Evolutionary conservation across 805 yeast species (phyloP), one percentile per base, ranked within the genome.

Genomic region (Ogataea salicorniae): DNA sequence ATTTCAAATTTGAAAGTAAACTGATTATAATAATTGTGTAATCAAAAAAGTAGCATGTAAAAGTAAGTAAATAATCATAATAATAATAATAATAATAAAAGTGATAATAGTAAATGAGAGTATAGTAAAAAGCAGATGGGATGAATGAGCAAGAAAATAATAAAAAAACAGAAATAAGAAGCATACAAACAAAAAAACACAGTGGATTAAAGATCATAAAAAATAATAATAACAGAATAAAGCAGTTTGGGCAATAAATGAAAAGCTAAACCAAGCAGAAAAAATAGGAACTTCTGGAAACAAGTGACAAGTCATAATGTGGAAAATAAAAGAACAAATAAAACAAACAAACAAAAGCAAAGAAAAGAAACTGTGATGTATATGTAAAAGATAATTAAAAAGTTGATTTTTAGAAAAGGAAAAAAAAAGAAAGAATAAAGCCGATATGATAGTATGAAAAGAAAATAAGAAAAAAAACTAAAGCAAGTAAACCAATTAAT

Each of bases 401-500:
- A 26, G 31, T 20, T 26, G 31, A 26, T 26, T 26, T 34, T 2
- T 13, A 15, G 33, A n/a, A 15, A 39, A 15, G 15, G 15, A 26
- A 29, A 23, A 14, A 35, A 16, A 35, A 35, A 14, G 20, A 20
- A 41, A 16, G 14, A 35, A 46, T 18, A 41, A 17, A n/a, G 23
- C 31, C 31, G 13, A 26, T 26, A 45, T 15, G 11, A 34, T n/a
- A 20, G 35, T 37, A 22, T 16, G 34, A 37, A 42, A 44, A 37
- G n/a, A 43, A 17, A 33, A 35, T 35, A 35, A 37, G 18, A 49
- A 14, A 18, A 38, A 39, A 39, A 33, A 17, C 6, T 16, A 16
- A 33, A 13, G 22, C 23, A 41, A 23, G 34, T 16, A 38, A 26
- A 20, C 29, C 13, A 34, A 37, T 48, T 31, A 76, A 47, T 71